Percentiles rank a stretch among this genome's conserved stretches.
Conservation (phyloP, 2,329 filamentous ascomycete genomes). For the Amesomyces nigricolor region DNA sequence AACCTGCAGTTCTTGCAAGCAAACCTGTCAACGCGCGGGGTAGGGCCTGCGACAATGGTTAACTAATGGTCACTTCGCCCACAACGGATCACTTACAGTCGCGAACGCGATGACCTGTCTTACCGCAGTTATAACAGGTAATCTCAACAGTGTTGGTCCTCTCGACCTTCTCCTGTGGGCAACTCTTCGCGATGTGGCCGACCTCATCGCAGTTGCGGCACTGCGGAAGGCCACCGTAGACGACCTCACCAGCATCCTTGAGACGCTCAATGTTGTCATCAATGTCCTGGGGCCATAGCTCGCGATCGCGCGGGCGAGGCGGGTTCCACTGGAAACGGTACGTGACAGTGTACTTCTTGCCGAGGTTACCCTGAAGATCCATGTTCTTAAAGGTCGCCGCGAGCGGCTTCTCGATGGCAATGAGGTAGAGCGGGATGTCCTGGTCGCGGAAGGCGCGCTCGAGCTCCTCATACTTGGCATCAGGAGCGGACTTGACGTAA, state of each 20-base stretch:
- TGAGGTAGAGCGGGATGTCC: constrained; percentile 52
- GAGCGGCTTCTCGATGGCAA: constrained; percentile 55
- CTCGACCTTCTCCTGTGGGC: constrained; percentile 52
- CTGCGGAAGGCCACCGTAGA: constrained; percentile 52
- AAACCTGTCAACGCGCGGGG: constrained; percentile 57
- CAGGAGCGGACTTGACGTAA: constrained; percentile 57
- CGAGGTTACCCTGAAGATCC: constrained; percentile 64
- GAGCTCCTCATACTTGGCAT: constrained; percentile 53
- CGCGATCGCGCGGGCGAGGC: constrained; percentile 51
- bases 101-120: constrained; percentile 59
- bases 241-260: constrained; percentile 58
- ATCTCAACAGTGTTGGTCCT: constrained; percentile 40
- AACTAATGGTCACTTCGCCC: constrained; percentile 3
- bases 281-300: constrained; percentile 52
- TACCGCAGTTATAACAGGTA: constrained; percentile 60
- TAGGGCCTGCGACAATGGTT: constrained; percentile 40
- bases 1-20: constrained; percentile 65
- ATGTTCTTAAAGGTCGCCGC: constrained; percentile 59
- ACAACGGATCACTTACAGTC: constrained; percentile 51
- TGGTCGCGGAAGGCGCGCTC: constrained; percentile 55
- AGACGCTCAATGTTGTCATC: constrained; percentile 61
- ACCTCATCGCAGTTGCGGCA: constrained; percentile 60
- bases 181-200: constrained; percentile 57
- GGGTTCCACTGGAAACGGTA: constrained; percentile 57
- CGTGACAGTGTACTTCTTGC: constrained; percentile 58